A percentile compares a stretch with the other conserved stretches of the same genome.
Conservation (phyloP, 768 basidiomycete genomes). For the Gyrodon lividus region DNA sequence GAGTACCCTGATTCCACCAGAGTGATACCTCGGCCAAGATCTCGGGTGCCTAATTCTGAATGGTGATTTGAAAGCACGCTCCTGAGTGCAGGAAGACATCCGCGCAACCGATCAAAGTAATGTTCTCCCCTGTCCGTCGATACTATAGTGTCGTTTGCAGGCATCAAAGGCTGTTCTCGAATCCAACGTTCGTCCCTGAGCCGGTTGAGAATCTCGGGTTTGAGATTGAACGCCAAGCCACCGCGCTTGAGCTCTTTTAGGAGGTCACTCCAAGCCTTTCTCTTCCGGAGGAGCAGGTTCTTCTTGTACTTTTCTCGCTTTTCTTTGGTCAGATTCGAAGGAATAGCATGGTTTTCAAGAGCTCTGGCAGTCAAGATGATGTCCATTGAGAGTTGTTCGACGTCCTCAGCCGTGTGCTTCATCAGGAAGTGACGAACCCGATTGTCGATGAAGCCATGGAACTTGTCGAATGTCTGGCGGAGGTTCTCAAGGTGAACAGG, state of each 20-base stretch:
- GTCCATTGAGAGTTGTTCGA: constrained; percentile 57
- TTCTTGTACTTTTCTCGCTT: constrained; percentile 65
- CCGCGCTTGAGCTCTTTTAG: constrained; percentile 82
- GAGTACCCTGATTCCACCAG: constrained; percentile 79
- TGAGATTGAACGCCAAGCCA: constrained; percentile 72
- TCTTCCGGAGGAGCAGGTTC: constrained; percentile 75
- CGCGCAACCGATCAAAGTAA: constrained; percentile 65
- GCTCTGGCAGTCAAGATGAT: constrained; percentile 62
- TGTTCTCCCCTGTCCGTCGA: constrained; percentile 47
- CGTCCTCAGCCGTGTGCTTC: constrained; percentile 36
- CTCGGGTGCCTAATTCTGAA: constrained; percentile 79
- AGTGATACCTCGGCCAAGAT: constrained; percentile 75
- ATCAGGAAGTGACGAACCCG: constrained; percentile 45
- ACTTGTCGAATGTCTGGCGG: constrained; percentile 49
- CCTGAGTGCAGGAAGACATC: constrained; percentile 65
- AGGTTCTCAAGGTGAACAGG: constrained; percentile 49
- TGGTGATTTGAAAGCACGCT: constrained; percentile 67
- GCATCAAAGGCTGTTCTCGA: constrained; percentile 54
- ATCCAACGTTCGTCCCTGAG: constrained; percentile 61
- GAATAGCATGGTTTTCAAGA: constrained; percentile 48
- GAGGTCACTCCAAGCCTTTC: constrained; percentile 88
- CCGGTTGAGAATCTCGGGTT: constrained; percentile 62
- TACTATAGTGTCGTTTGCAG: constrained; percentile 19
- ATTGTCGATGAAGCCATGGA: constrained; percentile 41
- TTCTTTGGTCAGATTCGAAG: constrained; percentile 43